A percentile compares a stretch with the other conserved stretches of the same genome.
Evolutionary conservation across 2,329 filamentous ascomycete genomes (phyloP).

Genomic region (Gliomastix tumulicola): DNA sequence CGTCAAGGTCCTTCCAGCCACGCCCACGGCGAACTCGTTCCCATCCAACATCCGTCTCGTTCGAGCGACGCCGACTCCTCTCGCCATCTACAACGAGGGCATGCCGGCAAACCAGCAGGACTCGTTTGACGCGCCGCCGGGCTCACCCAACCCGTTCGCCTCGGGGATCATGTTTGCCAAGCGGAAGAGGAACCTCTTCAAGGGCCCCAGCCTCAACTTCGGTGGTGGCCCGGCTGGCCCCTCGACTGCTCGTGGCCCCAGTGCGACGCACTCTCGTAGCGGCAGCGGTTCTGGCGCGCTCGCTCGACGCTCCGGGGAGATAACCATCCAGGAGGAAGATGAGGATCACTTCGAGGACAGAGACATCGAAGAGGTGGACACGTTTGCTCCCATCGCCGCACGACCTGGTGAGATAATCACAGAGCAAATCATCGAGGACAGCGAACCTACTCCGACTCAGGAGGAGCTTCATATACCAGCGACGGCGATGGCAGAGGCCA

Average conservation of each 20-base stretch:
- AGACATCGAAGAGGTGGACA: constrained; percentile 50
- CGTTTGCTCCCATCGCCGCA: constrained; percentile 44
- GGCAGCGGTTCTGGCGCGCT: constrained; percentile 56
- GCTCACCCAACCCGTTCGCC: constrained; percentile 51
- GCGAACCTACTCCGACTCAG: constrained; percentile 16
- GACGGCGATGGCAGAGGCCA: not conserved
- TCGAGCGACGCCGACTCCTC: constrained; percentile 46
- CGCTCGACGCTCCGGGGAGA: constrained; percentile 65
- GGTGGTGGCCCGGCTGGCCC: constrained; percentile 31
- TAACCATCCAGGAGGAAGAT: constrained; percentile 63
- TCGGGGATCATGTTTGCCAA: constrained; percentile 71
- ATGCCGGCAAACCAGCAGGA: constrained; percentile 34
- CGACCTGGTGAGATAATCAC: constrained; percentile 36
- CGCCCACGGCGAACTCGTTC: constrained; percentile 68
- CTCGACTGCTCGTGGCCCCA: too few relatives aligned
- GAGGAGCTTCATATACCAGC: not conserved
- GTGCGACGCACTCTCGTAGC: constrained; percentile 40
- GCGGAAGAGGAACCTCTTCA: constrained; percentile 74
- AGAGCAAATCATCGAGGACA: constrained; percentile 39
- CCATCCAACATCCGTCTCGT: constrained; percentile 83
- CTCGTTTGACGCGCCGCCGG: constrained; percentile 29
- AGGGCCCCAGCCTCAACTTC: constrained; percentile 64
- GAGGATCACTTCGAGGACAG: constrained; percentile 38
- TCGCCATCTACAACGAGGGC: constrained; percentile 51
- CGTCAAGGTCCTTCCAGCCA: constrained; percentile 91